Percentiles rank a stretch among this genome's conserved stretches.
Evolutionary conservation across 1,139 yeast species (phyloP).

Genomic region (Candida gigantensis): DNA sequence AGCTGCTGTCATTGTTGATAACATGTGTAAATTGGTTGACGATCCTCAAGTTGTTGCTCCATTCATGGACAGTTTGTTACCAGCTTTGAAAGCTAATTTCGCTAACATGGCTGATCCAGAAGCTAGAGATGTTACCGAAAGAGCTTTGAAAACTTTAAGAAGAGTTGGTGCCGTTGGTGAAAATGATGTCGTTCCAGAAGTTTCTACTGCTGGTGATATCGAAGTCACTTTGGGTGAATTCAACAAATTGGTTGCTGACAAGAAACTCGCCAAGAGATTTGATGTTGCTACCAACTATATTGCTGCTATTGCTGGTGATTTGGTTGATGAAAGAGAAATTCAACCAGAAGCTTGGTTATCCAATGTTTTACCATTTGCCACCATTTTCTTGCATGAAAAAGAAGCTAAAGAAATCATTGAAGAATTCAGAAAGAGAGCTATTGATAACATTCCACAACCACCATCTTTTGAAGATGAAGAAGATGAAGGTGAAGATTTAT

Average conservation of each 20-base stretch:
- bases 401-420: constrained; percentile 90
- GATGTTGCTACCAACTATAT: constrained; percentile 74
- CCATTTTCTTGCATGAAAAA: constrained; percentile 92
- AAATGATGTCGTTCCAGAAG: constrained; percentile 89
- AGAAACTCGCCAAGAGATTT: constrained; percentile 78
- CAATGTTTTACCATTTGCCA: constrained; percentile 88
- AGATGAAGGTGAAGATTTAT: constrained; percentile 99
- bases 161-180: constrained; percentile 98
- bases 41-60: constrained; percentile 99
- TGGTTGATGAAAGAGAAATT: constrained; percentile 96
- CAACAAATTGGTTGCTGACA: constrained; percentile 65
- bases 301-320: constrained; percentile 98
- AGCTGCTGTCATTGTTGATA: constrained; percentile 98
- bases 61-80: constrained; percentile 91
- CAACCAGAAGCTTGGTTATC: constrained; percentile 91
- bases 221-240: constrained; percentile 82
- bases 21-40: constrained; percentile 99
- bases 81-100: constrained; percentile 92
- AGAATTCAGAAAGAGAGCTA: constrained; percentile 93
- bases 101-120: constrained; percentile 99
- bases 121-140: constrained; percentile 96
- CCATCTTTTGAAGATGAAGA: constrained; percentile 98
- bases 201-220: constrained; percentile 97
- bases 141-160: constrained; percentile 96
- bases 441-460: constrained; percentile 96